A percentile compares a stretch with the other conserved stretches of the same genome.
Conservation (phyloP, 352 stramenopile species). For the Phytopythium aichiense region DNA sequence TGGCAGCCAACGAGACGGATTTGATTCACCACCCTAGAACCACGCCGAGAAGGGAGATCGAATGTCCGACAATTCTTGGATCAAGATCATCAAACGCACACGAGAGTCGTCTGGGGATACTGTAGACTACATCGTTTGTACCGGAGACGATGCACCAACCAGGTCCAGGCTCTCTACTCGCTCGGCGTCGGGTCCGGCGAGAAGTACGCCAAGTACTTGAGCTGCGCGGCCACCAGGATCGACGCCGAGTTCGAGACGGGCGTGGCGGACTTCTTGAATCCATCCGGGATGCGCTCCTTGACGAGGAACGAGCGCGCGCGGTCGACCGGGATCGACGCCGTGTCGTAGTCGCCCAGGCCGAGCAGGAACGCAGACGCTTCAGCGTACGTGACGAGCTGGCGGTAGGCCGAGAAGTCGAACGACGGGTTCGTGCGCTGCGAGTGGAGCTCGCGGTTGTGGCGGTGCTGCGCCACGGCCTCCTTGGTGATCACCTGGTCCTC, state of each 20-base stretch:
- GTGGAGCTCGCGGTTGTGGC: constrained; percentile 34
- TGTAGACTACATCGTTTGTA: too few relatives aligned
- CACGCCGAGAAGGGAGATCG: too few relatives aligned
- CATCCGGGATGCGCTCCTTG: constrained; percentile 39
- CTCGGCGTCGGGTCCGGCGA: neutral
- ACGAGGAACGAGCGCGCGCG: constrained; percentile 43
- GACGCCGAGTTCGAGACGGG: constrained; percentile 32
- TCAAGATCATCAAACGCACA: too few relatives aligned
- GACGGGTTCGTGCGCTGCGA: constrained; percentile 28
- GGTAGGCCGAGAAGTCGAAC: constrained; percentile 41
- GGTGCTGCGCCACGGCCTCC: constrained; percentile 31
- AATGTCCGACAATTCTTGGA: too few relatives aligned
- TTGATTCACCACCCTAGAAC: too few relatives aligned
- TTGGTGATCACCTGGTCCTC: constrained; percentile 31
- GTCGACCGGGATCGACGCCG: constrained; percentile 34
- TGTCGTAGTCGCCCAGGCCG: constrained; percentile 37
- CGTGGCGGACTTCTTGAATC: constrained; percentile 30
- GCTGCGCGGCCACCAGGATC: constrained; percentile 36
- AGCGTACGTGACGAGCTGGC: constrained; percentile 33
- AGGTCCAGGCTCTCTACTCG: neutral
- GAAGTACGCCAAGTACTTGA: constrained; percentile 18
- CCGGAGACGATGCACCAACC: too few relatives aligned
- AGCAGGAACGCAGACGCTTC: constrained; percentile 47
- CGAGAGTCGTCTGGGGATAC: too few relatives aligned
- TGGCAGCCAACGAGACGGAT: too few relatives aligned